A percentile compares a stretch with the other conserved stretches of the same genome.
Conservation (phyloP, 495 filamentous ascomycete genomes). For the Letharia columbiana region DNA sequence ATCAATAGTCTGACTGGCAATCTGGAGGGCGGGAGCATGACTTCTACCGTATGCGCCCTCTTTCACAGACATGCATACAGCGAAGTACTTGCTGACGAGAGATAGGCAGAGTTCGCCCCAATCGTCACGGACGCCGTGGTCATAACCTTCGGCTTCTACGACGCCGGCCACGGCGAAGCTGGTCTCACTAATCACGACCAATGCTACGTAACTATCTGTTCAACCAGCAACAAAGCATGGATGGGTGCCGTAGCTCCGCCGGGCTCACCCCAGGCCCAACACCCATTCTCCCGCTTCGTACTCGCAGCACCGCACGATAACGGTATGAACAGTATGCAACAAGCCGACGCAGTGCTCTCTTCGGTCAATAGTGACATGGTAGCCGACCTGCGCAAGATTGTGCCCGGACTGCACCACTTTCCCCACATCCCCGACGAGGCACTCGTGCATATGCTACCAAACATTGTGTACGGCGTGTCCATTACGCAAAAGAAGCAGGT, state of each 20-base stretch:
- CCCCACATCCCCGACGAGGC: conserved; percentile 16
- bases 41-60: neutral
- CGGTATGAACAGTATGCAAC: conserved; percentile 49
- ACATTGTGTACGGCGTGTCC: conserved; percentile 44
- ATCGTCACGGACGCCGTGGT: conserved; percentile 36
- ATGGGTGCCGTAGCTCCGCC: conserved; percentile 38
- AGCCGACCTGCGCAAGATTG: conserved; percentile 1
- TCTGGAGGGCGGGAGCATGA: conserved; percentile 40
- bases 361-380: conserved; percentile 4
- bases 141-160: conserved; percentile 46
- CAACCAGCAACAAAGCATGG: conserved; percentile 36
- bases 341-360: conserved; percentile 8
- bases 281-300: conserved; percentile 40
- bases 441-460: conserved; percentile 37
- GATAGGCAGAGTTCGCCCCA: conserved; percentile 33
- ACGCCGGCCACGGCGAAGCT: conserved; percentile 37
- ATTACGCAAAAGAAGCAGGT: conserved; percentile 48
- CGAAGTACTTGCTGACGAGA: conserved; percentile 14
- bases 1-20: conserved; percentile 44
- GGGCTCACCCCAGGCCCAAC: conserved; percentile 34
- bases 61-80: neutral
- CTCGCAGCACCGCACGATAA: conserved; percentile 43
- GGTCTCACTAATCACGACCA: conserved; percentile 42
- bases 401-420: neutral
- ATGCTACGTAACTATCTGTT: conserved; percentile 43